Conservation (phyloP, 2,329 filamentous ascomycete species). For the Aspergillus ochraceoroseus region DNA sequence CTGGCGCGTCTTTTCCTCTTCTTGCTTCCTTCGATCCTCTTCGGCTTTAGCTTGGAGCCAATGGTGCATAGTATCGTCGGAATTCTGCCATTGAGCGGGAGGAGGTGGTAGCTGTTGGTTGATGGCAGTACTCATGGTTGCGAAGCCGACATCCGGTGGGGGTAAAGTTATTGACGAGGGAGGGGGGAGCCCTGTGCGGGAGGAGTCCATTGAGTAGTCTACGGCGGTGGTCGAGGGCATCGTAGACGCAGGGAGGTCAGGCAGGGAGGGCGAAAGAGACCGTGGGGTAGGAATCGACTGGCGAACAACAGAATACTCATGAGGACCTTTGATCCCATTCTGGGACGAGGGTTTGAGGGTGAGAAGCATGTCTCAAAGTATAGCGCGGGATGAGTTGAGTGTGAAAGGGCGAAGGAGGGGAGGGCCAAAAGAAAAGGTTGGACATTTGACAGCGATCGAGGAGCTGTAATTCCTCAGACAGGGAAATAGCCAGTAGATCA, state of each 20-base stretch:
- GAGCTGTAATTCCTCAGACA: constrained; percentile 6
- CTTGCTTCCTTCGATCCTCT: constrained; percentile 60
- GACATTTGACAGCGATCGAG: constrained; percentile 8
- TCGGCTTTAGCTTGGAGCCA: constrained; percentile 69
- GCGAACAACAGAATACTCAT: constrained; percentile 47
- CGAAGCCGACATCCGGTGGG: constrained; percentile 33
- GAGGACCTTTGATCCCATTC: constrained; percentile 46
- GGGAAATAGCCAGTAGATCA: constrained; percentile 9
- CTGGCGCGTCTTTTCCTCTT: constrained; percentile 63
- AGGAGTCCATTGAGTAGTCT: constrained; percentile 60
- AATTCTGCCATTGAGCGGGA: constrained; percentile 61
- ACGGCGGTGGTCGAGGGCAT: constrained; percentile 33
- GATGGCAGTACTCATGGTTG: constrained; percentile 39
- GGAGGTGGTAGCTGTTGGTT: constrained; percentile 56
- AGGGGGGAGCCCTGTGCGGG: constrained; percentile 65
- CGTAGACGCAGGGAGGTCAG: constrained; percentile 30
- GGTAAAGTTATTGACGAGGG: constrained; percentile 62
- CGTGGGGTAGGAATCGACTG: constrained; percentile 40
- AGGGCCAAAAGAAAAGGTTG: constrained; percentile 2
- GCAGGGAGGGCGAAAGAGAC: constrained; percentile 33
- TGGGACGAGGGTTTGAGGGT: constrained; percentile 48
- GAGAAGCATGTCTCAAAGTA: constrained; percentile 47
- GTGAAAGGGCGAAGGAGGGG: constrained; percentile 1
- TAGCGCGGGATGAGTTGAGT: no score
- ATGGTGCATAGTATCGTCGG: constrained; percentile 65